Base-by-base conservation (phyloP, 257 asterid genomes). In the Lantana camara region DNA sequence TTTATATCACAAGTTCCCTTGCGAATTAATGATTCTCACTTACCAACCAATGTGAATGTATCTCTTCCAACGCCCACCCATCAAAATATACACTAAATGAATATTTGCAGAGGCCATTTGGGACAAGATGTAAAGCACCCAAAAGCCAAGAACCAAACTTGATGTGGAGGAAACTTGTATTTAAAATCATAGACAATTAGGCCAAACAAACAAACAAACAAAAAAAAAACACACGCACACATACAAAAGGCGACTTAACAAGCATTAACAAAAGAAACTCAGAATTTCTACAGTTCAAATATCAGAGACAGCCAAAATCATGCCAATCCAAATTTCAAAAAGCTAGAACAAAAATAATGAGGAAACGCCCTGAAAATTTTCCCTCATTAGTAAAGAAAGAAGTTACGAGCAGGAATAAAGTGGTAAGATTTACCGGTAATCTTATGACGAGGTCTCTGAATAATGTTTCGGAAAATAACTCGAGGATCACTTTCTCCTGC, bases 361-460 rank as follows among this genome's bases (percentile, higher is more conserved):
- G 32, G 16, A 47, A 24, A 51, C 63, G 29, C 41, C n/a, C 20
- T 40, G 42, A 23, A 30, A 47, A 40, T 37, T 9, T 57, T 57
- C 38, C n/a, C 29, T 15, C 19, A 30, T n/a, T n/a, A 50, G 35
- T 1, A 11, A 51, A 58, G n/a, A 7, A 21, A 7, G 5, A 42
- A 60, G n/a, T 9, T 11, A 7, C 38, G 1, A 62, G 23, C 54
- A 48, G 10, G 38, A 24, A 29, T 6, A 45, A 30, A 51, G 63
- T 40, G 45, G 32, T 3, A 20, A 45, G 11, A 71, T 9, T 56
- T 70, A 87, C 99, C 97, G 48, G 96, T 88, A 27, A 83, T 82
- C 81, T 94, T 94, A 74, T 94, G 96, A 63, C 99, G 97, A 51
- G 97, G 99, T 79, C 97, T 80, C 87, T 88, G 99, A 70, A 94